Conservation (phyloP, 352 stramenopile species). For the Globisporangium paroecandrum region DNA sequence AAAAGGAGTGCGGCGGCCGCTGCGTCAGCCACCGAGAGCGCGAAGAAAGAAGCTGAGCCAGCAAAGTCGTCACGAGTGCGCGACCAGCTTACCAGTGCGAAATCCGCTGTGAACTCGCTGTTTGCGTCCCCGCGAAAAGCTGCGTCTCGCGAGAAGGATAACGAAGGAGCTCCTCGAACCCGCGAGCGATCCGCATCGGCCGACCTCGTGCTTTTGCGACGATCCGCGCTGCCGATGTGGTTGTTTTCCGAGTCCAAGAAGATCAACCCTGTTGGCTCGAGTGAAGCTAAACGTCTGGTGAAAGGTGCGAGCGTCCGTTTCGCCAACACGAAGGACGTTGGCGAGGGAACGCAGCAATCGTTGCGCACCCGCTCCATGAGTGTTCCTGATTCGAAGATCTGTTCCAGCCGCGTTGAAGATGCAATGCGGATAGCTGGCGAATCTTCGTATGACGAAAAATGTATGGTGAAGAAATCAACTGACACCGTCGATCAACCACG, state of each 20-base stretch:
- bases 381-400: conserved; percentile 9
- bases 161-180: neutral
- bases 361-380: conserved; percentile 2
- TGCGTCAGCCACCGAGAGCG: neutral
- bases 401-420: conserved; percentile 9
- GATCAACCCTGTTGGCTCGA: neutral
- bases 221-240: conserved; percentile 22
- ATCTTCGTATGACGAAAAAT: neutral
- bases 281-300: neutral
- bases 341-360: neutral
- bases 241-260: conserved; percentile 16
- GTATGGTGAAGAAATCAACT: neutral
- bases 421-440: conserved; percentile 2
- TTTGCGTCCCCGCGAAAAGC: conserved; percentile 15
- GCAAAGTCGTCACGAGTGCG: neutral
- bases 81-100: neutral
- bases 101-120: neutral
- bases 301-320: conserved; percentile 4
- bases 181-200: conserved; percentile 28
- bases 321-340: neutral
- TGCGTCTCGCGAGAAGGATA: conserved; percentile 1
- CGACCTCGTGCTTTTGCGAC: conserved; percentile 26
- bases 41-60: neutral
- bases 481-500: neutral
- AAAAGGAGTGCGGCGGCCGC: neutral